phyloP scores from a whole-genome alignment of 148 eudicot species.

The Pouteria glomerata region DNA sequence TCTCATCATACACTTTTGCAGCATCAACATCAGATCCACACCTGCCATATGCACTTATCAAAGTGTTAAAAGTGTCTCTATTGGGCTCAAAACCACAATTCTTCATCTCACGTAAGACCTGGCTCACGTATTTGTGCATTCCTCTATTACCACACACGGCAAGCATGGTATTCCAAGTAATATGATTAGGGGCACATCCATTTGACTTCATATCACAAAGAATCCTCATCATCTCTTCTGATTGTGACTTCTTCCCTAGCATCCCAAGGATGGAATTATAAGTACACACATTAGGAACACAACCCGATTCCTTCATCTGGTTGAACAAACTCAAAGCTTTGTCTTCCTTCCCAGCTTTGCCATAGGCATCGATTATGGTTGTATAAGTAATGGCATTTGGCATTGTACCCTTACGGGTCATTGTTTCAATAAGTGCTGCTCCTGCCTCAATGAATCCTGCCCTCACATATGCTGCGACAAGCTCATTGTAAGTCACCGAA shows the following conservation, averaged over 20 bases:
- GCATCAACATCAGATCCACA: slow-evolving; percentile 69
- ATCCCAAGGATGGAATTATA: slow-evolving; percentile 74
- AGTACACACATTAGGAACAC: slow-evolving; percentile 87
- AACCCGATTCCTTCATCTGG: slow-evolving; percentile 68
- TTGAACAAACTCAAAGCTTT: slow-evolving; percentile 65
- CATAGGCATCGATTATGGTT: slow-evolving; percentile 79
- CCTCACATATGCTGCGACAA: slow-evolving; percentile 71
- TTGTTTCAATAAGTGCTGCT: slow-evolving; percentile 58
- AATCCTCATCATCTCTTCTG: slow-evolving; percentile 67
- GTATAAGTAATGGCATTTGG: slow-evolving; percentile 88
- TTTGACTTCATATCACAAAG: slow-evolving; percentile 71
- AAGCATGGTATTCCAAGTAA: slow-evolving; percentile 92
- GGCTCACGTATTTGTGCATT: slow-evolving; percentile 64
- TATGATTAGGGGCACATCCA: slow-evolving; percentile 70
- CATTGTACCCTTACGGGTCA: slow-evolving; percentile 67
- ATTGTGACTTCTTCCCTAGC: slow-evolving; percentile 71
- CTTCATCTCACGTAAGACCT: slow-evolving; percentile 81
- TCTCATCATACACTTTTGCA: slow-evolving; percentile 61
- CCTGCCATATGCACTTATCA: slow-evolving; percentile 83
- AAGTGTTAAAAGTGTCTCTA: slow-evolving; percentile 85
- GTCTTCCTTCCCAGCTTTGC: slow-evolving; percentile 71
- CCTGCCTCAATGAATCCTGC: slow-evolving; percentile 84
- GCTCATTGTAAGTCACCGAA: slow-evolving; percentile 78
- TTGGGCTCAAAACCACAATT: slow-evolving; percentile 83
- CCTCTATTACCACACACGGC: slow-evolving; percentile 70